phyloP scores from a whole-genome alignment of 208 protist genomes.

The Wallacemonas sp. region DNA sequence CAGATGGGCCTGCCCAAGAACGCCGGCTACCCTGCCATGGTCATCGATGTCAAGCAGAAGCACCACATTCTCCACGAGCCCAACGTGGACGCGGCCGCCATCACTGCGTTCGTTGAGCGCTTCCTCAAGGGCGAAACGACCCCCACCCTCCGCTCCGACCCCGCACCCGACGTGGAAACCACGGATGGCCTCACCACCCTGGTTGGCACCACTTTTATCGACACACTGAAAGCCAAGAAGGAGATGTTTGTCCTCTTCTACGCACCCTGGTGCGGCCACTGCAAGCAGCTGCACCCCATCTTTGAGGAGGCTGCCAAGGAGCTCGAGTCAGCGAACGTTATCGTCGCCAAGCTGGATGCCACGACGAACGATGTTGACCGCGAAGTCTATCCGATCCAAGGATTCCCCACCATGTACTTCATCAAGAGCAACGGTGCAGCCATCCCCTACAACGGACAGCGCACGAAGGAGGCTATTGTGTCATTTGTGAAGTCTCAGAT shows the following conservation, averaged over 20 bases:
- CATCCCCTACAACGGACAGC: constrained; percentile 73
- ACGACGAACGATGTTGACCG: constrained; percentile 58
- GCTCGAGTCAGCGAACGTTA: constrained; percentile 48
- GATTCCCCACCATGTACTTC: constrained; percentile 88
- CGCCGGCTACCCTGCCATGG: constrained; percentile 72
- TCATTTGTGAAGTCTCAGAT: constrained; percentile 55
- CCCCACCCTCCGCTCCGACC: constrained; percentile 51
- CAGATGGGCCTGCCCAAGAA: constrained; percentile 62
- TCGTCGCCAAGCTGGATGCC: constrained; percentile 87
- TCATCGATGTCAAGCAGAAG: constrained; percentile 44
- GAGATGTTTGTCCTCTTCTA: constrained; percentile 95
- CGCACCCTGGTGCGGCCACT: constrained; percentile 97
- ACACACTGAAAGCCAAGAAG: constrained; percentile 59
- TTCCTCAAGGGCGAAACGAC: constrained; percentile 48
- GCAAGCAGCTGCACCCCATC: constrained; percentile 88
- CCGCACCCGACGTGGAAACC: constrained; percentile 61
- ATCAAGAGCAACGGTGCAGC: constrained; percentile 58
- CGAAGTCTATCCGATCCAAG: constrained; percentile 37
- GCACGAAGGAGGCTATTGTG: constrained; percentile 44
- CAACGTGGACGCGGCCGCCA: constrained; percentile 31
- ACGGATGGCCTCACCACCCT: constrained; percentile 80
- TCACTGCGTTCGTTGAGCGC: constrained; percentile 57
- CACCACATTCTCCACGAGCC: constrained; percentile 56
- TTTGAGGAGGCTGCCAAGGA: constrained; percentile 69
- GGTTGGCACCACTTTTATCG: constrained; percentile 57